Evolutionary conservation across 2,329 filamentous ascomycete species (phyloP), one percentile per base, ranked within the genome.

Genomic region (Penicillium sp.): DNA sequence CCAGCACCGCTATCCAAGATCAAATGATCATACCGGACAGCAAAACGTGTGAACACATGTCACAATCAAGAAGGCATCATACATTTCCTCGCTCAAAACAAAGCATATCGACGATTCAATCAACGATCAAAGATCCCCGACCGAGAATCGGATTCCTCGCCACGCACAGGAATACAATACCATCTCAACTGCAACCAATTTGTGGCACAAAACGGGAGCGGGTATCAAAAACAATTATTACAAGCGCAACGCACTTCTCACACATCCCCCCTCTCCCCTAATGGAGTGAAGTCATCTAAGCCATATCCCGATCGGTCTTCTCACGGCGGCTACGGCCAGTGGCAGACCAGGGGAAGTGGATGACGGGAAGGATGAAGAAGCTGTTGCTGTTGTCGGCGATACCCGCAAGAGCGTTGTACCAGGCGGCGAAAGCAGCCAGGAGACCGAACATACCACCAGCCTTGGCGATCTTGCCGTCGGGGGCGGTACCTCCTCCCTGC

Each of bases 271-370:
- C 29, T 29, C 33, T 31, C 31, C n/a, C 33, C 31, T 13, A 44
- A 19, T 26, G 29, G 14, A 47, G n/a, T 3, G 8, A 31, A 22
- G 31, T 19, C 26, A 45, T 53, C 67, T 72, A 77, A 21, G 68
- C 74, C 45, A 68, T 61, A 60, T 76, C 73, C 52, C 79, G 79
- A 39, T 80, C 79, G 53, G 75, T 77, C 80, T 88, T 80, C 54
- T 63, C 80, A 59, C 87, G 84, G 59, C 73, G 74, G 74, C 86
- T 82, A 61, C 84, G 84, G 52, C 86, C 90, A 78, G 89, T 89
- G 68, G 90, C 88, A 37, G 90, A 93, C 93, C 93, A 97, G 53
- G 93, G 93, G 83, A 97, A 96, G 82, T 96, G 92, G 68, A 90
- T 88, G 62, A 97, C 92, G 51, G 93, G 93, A 60, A 96, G 86